Conservation (phyloP, 345 rosid species). For the Eutrema japonicum region DNA sequence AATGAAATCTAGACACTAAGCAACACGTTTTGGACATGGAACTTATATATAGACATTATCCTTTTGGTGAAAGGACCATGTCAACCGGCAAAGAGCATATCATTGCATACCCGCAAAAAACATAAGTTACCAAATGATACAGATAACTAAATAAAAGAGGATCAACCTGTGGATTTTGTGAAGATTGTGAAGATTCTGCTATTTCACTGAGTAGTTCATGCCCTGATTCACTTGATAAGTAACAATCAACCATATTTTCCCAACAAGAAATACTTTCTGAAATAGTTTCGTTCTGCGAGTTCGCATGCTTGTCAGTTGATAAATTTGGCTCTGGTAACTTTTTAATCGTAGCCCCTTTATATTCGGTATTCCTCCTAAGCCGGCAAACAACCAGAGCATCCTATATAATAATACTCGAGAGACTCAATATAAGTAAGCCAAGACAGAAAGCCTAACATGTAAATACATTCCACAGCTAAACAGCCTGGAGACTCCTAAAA, state of each 20-base stretch:
- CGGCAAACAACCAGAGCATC: slow-evolving; percentile 83
- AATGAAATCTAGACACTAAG: neutral
- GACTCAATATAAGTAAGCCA: neutral
- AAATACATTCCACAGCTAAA: too few relatives aligned
- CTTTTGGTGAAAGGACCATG: neutral
- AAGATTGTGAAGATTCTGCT: slow-evolving; percentile 42
- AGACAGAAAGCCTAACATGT: neutral
- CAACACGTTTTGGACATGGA: neutral
- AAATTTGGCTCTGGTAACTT: slow-evolving; percentile 27
- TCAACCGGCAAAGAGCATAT: too few relatives aligned
- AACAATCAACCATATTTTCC: slow-evolving; percentile 42
- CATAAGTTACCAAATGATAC: too few relatives aligned
- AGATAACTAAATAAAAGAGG: slow-evolving; percentile 7
- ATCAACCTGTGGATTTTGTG: slow-evolving; percentile 49
- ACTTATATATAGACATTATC: neutral
- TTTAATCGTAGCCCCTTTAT: slow-evolving; percentile 44
- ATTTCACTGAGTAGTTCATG: slow-evolving; percentile 37
- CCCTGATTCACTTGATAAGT: slow-evolving; percentile 42
- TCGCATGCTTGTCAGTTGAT: slow-evolving; percentile 23
- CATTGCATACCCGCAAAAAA: too few relatives aligned
- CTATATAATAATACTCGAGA: slow-evolving; percentile 47
- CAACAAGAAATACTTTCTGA: slow-evolving; percentile 23
- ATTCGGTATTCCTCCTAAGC: slow-evolving; percentile 63
- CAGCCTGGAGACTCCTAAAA: too few relatives aligned
- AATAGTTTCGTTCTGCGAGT: slow-evolving; percentile 6